These are phyloP conservation scores for Diplodia scrobiculata DNA, from an alignment of 2,329 filamentous ascomycete genomes.

Conservation along the genomic window DNA sequence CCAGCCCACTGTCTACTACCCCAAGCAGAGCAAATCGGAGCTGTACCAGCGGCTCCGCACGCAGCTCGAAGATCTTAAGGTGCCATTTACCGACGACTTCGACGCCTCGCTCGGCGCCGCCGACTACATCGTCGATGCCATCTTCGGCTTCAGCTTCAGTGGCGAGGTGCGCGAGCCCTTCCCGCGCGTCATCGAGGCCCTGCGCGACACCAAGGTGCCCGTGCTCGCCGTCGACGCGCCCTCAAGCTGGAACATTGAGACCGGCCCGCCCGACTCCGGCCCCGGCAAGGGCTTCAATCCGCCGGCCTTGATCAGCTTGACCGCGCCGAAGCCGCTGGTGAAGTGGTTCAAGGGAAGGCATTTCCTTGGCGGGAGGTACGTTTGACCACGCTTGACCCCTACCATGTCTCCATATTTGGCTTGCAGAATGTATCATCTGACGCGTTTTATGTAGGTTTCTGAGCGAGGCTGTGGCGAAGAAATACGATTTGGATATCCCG, in stretches of 20 bases:
- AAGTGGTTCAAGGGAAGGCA: constrained; percentile 83
- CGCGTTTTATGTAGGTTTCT: constrained; percentile 65
- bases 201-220: constrained; percentile 72
- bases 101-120: constrained; percentile 63
- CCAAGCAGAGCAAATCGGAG: constrained; percentile 87
- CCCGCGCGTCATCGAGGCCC: constrained; percentile 72
- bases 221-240: constrained; percentile 91
- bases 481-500: constrained; percentile 83
- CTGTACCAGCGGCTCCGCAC: constrained; percentile 81
- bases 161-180: constrained; percentile 94
- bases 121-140: constrained; percentile 86
- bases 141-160: constrained; percentile 94
- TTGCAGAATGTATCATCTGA: constrained; percentile 3
- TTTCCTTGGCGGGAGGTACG: constrained; percentile 82
- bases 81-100: constrained; percentile 86
- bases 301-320: constrained; percentile 78
- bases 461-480: constrained; percentile 72
- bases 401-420: too few relatives aligned
- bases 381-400: not conserved
- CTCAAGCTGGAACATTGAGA: constrained; percentile 91
- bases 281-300: constrained; percentile 81
- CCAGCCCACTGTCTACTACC: constrained; percentile 84
- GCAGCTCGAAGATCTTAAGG: constrained; percentile 78
- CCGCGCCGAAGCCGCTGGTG: constrained; percentile 88
- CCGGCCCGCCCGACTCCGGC: constrained; percentile 75